These are phyloP conservation scores for Prunus salicina DNA, from an alignment of 306 rosid species.

Conservation along the genomic window DNA sequence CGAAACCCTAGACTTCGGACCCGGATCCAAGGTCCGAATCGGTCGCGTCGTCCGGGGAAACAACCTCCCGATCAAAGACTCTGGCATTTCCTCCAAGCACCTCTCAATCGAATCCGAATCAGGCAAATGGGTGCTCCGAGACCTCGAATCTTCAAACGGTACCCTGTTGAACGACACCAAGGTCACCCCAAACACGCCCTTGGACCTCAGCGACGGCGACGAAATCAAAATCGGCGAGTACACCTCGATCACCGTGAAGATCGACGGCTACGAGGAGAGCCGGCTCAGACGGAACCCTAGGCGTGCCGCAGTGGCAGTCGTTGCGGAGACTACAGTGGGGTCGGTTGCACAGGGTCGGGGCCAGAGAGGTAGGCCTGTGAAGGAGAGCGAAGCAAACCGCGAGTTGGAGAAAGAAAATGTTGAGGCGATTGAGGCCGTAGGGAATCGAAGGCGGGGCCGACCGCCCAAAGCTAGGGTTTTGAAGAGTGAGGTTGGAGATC, in stretches of 20 bases:
- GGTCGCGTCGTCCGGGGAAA: slow-evolving; percentile 75
- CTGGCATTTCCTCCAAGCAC: slow-evolving; percentile 75
- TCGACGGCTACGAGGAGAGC: slow-evolving; percentile 21
- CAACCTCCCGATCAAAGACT: slow-evolving; percentile 62
- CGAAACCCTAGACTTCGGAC: slow-evolving; percentile 46
- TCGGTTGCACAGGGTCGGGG: slow-evolving; percentile 9
- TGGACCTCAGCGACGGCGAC: slow-evolving; percentile 47
- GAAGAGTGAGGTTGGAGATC: slow-evolving; percentile 6
- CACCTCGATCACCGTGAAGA: slow-evolving; percentile 48
- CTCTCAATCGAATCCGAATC: slow-evolving; percentile 43
- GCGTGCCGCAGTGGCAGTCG: slow-evolving; percentile 28
- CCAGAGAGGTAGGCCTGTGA: slow-evolving; percentile 23
- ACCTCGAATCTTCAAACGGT: slow-evolving; percentile 83
- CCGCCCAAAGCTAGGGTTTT: slow-evolving; percentile 31
- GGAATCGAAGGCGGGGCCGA: slow-evolving; percentile 19
- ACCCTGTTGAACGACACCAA: slow-evolving; percentile 45
- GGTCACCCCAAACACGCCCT: slow-evolving; percentile 37
- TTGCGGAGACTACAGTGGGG: background rate
- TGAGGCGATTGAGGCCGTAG: slow-evolving; percentile 2
- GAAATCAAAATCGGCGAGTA: slow-evolving; percentile 64
- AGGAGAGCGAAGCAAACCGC: slow-evolving; percentile 1
- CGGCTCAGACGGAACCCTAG: slow-evolving; percentile 43
- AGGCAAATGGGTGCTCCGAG: slow-evolving; percentile 58
- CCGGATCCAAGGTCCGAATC: slow-evolving; percentile 44
- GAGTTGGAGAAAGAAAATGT: slow-evolving; percentile 14